A percentile compares a stretch with the other conserved stretches of the same genome.
These are phyloP conservation scores for Metarhizium humberi DNA, from an alignment of 2,329 filamentous ascomycete genomes.

Conservation along the genomic window DNA sequence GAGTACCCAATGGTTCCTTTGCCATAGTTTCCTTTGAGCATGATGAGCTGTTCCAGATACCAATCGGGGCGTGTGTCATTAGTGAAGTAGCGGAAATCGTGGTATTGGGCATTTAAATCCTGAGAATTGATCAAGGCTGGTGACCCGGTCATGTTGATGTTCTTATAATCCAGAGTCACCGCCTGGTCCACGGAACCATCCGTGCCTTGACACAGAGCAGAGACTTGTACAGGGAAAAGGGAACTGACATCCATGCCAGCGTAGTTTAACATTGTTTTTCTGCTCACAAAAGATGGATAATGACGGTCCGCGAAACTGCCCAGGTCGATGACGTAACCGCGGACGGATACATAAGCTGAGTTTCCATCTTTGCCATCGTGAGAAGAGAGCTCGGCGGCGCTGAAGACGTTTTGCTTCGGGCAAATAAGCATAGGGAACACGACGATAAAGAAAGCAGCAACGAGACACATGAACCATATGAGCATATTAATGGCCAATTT, in stretches of 20 bases:
- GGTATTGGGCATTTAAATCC: constrained; percentile 71
- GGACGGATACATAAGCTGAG: constrained; percentile 66
- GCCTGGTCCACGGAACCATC: constrained; percentile 54
- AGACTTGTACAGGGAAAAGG: constrained; percentile 91
- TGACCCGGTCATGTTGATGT: constrained; percentile 63
- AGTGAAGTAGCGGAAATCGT: constrained; percentile 82
- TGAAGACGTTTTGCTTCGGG: constrained; percentile 83
- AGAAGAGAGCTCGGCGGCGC: constrained; percentile 61
- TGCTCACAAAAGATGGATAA: constrained; percentile 53
- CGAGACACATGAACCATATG: constrained; percentile 78
- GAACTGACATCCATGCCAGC: constrained; percentile 79
- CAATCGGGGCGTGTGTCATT: constrained; percentile 81
- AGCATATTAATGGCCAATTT: constrained; percentile 97
- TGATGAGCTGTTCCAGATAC: constrained; percentile 82
- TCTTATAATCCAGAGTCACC: constrained; percentile 79
- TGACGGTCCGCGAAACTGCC: constrained; percentile 64
- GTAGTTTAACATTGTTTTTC: constrained; percentile 62
- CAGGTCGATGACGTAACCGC: constrained; percentile 83
- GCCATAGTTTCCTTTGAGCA: constrained; percentile 68
- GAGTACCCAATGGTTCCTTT: constrained; percentile 86
- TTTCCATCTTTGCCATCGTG: constrained; percentile 62
- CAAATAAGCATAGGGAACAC: constrained; percentile 82
- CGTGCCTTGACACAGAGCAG: constrained; percentile 75
- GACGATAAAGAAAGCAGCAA: constrained; percentile 83
- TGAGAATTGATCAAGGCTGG: constrained; percentile 53